Conservation (phyloP, 163 green algal genomes). For the Scenedesmus sp. region DNA sequence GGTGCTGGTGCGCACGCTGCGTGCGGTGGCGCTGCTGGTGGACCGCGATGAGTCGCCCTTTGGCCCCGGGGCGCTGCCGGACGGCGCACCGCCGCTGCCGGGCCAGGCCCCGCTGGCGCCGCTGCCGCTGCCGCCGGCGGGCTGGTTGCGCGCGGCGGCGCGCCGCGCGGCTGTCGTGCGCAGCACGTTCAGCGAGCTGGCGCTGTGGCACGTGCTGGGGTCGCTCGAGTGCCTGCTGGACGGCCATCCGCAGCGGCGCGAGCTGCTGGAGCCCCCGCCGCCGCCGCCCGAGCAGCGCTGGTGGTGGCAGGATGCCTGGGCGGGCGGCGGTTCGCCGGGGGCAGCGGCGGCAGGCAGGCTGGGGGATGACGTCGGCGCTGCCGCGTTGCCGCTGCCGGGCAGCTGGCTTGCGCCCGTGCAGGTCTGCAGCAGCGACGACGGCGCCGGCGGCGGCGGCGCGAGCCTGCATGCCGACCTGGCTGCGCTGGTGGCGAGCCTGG, state of each 20-base stretch:
- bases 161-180: not conserved
- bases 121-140: conserved; percentile 4
- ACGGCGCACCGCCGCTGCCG: not conserved
- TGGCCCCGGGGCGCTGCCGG: not conserved
- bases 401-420: not conserved
- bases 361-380: not conserved
- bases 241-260: not conserved
- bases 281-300: conserved; percentile 29
- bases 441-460: not conserved
- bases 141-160: conserved; percentile 20
- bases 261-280: not conserved
- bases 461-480: too few species aligned
- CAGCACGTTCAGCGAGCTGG: conserved; percentile 4
- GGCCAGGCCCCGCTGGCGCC: not conserved
- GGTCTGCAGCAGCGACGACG: not conserved
- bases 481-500: too few species aligned
- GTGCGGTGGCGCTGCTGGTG: not conserved
- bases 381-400: not conserved
- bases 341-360: too few species aligned
- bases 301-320: conserved; percentile 25
- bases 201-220: conserved; percentile 11
- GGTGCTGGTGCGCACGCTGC: not conserved
- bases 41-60: too few species aligned
- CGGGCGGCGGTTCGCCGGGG: not conserved
- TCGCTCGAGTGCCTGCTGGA: not conserved